Conservation (phyloP, 2,329 filamentous ascomycete species). For the Huntiella omanensis region DNA sequence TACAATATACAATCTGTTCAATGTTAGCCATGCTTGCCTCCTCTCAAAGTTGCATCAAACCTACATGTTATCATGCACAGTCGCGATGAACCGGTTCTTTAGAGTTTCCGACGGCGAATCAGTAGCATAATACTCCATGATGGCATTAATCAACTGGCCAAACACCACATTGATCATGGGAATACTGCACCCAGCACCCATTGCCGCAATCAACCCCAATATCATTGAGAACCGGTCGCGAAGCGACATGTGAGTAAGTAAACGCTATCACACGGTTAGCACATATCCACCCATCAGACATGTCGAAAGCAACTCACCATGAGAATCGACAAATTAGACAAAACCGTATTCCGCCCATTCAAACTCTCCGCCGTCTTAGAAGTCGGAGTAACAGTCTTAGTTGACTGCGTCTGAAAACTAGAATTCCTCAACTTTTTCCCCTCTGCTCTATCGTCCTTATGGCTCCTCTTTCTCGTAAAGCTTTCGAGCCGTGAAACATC, state of each 20-base stretch:
- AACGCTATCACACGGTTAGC: constrained; percentile 2
- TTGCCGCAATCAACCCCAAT: constrained; percentile 8
- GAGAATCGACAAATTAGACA: constrained; percentile 1
- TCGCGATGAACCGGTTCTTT: neutral
- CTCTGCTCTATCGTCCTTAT: too few relatives aligned
- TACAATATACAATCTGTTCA: constrained; percentile 11
- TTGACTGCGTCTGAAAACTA: too few relatives aligned
- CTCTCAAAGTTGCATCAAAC: neutral
- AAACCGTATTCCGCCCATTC: neutral
- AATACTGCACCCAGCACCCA: constrained; percentile 13
- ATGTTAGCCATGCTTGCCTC: neutral
- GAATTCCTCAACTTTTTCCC: too few relatives aligned
- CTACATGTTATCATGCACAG: neutral
- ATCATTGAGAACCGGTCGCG: constrained; percentile 6
- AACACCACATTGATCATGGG: constrained; percentile 20
- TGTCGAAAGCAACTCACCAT: constrained; percentile 2
- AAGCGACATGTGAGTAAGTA: constrained; percentile 7
- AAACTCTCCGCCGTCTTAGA: too few relatives aligned
- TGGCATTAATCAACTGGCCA: constrained; percentile 13
- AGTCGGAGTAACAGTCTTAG: too few relatives aligned
- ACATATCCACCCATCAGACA: too few relatives aligned
- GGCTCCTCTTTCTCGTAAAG: too few relatives aligned
- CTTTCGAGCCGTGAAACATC: too few relatives aligned
- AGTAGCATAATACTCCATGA: constrained; percentile 3
- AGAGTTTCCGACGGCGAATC: neutral